Percentiles rank a stretch among this genome's conserved stretches.
Evolutionary conservation across 202 grass and related monocot genomes (phyloP).

Genomic region (Schoenoplectus tabernaemontani): DNA sequence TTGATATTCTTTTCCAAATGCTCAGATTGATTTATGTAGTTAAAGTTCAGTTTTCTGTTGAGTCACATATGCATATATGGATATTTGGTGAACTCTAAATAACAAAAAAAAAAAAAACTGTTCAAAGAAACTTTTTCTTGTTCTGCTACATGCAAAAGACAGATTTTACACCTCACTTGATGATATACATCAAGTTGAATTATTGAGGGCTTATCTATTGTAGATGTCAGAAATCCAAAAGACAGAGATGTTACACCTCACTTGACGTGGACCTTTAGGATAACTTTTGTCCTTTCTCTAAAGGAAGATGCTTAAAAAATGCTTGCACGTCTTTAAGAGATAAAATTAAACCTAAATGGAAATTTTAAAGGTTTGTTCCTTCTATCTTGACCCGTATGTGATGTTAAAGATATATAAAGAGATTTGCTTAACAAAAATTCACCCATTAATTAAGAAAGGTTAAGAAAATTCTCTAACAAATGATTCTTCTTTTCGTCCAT

Average conservation of each 20-base stretch:
- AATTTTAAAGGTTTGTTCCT: constrained; percentile 1
- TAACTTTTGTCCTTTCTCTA: constrained; percentile 27
- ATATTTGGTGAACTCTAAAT: background rate
- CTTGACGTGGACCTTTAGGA: constrained; percentile 41
- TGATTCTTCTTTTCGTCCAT: no score
- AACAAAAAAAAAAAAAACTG: background rate
- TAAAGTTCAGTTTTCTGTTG: background rate
- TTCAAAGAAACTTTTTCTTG: background rate
- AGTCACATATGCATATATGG: background rate
- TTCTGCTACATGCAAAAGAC: background rate
- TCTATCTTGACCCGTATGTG: constrained; percentile 1
- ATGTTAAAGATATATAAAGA: constrained; percentile 20
- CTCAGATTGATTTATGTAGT: background rate
- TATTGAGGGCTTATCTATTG: constrained; percentile 14
- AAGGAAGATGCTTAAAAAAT: constrained; percentile 26
- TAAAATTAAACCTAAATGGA: constrained; percentile 3
- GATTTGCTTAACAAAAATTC: constrained; percentile 11
- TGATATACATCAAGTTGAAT: constrained; percentile 14
- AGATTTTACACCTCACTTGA: background rate
- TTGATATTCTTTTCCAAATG: background rate
- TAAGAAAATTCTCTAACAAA: constrained; percentile 8
- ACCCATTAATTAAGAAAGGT: background rate
- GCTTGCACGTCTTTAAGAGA: background rate
- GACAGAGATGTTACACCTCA: constrained; percentile 48
- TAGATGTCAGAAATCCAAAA: constrained; percentile 26